These are phyloP conservation scores for Globisporangium yorkense DNA, from an alignment of 352 stramenopile genomes.

Conservation along the genomic window DNA sequence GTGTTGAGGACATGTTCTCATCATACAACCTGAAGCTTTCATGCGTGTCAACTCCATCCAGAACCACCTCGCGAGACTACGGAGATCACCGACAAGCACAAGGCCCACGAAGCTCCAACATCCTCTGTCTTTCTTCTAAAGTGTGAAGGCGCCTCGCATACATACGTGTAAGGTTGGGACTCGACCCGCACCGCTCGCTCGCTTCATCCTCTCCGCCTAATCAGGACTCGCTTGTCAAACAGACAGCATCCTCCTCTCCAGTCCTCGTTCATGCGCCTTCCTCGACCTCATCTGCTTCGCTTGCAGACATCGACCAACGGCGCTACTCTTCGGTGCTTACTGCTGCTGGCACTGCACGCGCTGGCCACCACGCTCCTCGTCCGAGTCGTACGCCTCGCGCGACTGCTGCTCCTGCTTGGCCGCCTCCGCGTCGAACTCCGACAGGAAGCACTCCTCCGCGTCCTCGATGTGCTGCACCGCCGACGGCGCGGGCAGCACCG, in stretches of 20 bases:
- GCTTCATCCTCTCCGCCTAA: background rate
- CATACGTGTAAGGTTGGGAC: conserved; percentile 11
- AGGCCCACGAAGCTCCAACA: conserved; percentile 4
- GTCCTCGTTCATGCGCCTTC: background rate
- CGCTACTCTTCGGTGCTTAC: conserved; percentile 30
- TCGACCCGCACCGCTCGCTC: conserved; percentile 2
- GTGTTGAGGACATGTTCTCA: background rate
- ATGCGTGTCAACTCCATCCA: background rate
- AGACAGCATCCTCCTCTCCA: background rate
- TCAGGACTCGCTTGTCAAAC: background rate
- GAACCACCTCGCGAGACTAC: no score
- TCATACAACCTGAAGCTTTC: background rate
- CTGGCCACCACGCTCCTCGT: conserved; percentile 90
- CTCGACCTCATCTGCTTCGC: background rate
- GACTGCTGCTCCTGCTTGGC: conserved; percentile 75
- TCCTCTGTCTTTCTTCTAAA: conserved; percentile 12
- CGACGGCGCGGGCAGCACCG: conserved; percentile 44
- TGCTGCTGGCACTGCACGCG: conserved; percentile 88
- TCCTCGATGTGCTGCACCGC: conserved; percentile 43
- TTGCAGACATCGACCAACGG: background rate
- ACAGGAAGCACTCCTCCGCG: conserved; percentile 81
- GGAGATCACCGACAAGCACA: background rate
- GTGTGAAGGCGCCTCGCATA: conserved; percentile 11
- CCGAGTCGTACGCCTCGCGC: conserved; percentile 87
- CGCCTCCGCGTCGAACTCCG: conserved; percentile 90